Base-by-base conservation (phyloP, 1,284 basidiomycete species). In the Sphaerobolus stellatus region DNA sequence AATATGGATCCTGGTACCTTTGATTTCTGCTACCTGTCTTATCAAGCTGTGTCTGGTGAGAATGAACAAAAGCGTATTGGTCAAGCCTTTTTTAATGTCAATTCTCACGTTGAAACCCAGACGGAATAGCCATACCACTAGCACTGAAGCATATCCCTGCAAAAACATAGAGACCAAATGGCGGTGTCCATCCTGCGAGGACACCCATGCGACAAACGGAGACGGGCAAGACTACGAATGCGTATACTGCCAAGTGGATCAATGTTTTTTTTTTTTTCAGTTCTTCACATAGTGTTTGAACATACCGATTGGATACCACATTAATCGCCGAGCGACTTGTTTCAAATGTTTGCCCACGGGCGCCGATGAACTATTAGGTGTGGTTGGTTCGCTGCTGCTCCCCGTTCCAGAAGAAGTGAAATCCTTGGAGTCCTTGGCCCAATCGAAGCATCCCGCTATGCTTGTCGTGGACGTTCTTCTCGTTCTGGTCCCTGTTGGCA, bases 21-120 rank as follows among this genome's bases (percentile, higher is more conserved):
- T 8, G 18, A 6, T 9, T 25, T 31, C 41, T 18, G 47, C 36
- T 2, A 48, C 47, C 29, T 41, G 24, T 20, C 34, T 48, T 7
- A 49, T 40, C 28, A 48, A 54, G 20, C 25, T 41, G 25, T 54
- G 53, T 34, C 53, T 45, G 16, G 53, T 54, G 16, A 44, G 22
- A 24, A 54, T 54, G 36, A 54, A 54, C 20, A 54, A 36, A 29
- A 49, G n/a, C 6, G 36, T 24, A 49, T 54, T 49, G 11, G 45
- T 54, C 9, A 54, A 27, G 1, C 53, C 53, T 54, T 34, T 2
- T 36, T 16, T 13, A 38, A 28, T n/a, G 29, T n/a, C 9, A 5
- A 4, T 2, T 29, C 27, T 3, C 2, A n/a, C 20, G 2, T 18
- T 20, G 11, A n/a, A 48, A 16, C 9, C 25, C 46, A 4, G 16